These are phyloP conservation scores for Penicillium paradoxum DNA, from an alignment of 495 filamentous ascomycete genomes.

Conservation along the genomic window DNA sequence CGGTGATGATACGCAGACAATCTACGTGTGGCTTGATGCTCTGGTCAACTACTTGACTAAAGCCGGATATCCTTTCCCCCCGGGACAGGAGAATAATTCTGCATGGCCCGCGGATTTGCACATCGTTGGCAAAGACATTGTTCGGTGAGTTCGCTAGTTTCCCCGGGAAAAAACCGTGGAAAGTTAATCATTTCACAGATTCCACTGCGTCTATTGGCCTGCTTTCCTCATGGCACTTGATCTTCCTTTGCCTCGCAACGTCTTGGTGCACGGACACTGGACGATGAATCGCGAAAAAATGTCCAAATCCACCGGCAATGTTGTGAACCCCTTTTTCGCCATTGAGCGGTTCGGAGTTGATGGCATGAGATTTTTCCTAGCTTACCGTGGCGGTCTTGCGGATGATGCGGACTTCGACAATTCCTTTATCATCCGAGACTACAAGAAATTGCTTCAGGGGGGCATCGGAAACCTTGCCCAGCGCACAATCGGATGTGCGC, in stretches of 20 bases:
- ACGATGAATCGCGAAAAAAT: slow-evolving; percentile 85
- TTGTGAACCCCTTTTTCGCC: slow-evolving; percentile 91
- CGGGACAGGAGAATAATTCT: slow-evolving; percentile 52
- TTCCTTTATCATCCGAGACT: slow-evolving; percentile 62
- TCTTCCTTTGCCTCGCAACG: slow-evolving; percentile 72
- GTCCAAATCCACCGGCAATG: slow-evolving; percentile 92
- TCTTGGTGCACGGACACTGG: slow-evolving; percentile 93
- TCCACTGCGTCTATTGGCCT: slow-evolving; percentile 98
- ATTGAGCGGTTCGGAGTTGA: slow-evolving; percentile 85
- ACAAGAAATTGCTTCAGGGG: slow-evolving; percentile 69
- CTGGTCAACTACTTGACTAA: slow-evolving; percentile 89
- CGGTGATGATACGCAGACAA: slow-evolving; percentile 76
- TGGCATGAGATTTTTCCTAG: slow-evolving; percentile 80
- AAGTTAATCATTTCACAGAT: slow-evolving; percentile 39
- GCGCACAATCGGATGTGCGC: slow-evolving; percentile 62
- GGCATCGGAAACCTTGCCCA: slow-evolving; percentile 74
- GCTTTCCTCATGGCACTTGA: slow-evolving; percentile 88
- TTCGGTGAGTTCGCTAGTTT: slow-evolving; percentile 47
- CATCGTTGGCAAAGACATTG: slow-evolving; percentile 92
- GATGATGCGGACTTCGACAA: slow-evolving; percentile 85
- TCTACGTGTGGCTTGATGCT: slow-evolving; percentile 98
- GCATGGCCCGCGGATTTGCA: slow-evolving; percentile 93
- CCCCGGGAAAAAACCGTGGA: slow-evolving; percentile 1
- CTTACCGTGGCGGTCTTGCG: slow-evolving; percentile 65
- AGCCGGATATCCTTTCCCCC: slow-evolving; percentile 76